phyloP scores from a whole-genome alignment of 805 yeast species.

The Hanseniaspora clermontiae region DNA sequence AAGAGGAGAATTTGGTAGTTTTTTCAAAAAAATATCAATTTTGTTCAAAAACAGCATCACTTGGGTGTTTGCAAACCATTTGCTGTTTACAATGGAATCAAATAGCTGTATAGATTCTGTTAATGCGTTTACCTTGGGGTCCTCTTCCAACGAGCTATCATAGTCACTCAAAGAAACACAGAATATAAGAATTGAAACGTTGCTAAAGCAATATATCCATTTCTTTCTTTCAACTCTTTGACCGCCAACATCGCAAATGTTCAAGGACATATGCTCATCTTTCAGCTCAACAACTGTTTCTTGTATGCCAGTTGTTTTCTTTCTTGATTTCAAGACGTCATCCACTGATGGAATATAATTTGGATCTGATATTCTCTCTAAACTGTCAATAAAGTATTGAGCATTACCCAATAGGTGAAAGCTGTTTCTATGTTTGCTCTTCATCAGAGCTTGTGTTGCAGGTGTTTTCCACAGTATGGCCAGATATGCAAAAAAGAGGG shows the following conservation, averaged over 20 bases:
- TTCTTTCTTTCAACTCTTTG: conserved; percentile 91
- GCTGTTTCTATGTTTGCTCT: conserved; percentile 43
- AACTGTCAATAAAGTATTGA: conserved; percentile 55
- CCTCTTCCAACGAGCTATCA: conserved; percentile 75
- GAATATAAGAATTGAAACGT: conserved; percentile 76
- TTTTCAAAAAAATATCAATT: conserved; percentile 80
- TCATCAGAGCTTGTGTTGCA: conserved; percentile 44
- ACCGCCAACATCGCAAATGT: conserved; percentile 81
- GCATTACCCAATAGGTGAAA: conserved; percentile 84
- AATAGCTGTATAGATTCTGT: conserved; percentile 74
- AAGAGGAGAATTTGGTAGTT: conserved; percentile 66
- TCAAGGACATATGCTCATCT: conserved; percentile 45
- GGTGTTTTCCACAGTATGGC: conserved; percentile 43
- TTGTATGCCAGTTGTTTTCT: conserved; percentile 84
- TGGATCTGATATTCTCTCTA: conserved; percentile 39
- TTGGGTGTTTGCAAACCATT: conserved; percentile 84
- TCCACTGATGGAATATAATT: conserved; percentile 60
- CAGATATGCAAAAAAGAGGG: conserved; percentile 37
- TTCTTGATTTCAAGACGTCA: conserved; percentile 76
- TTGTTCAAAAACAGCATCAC: conserved; percentile 78
- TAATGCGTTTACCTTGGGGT: conserved; percentile 58
- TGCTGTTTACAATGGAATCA: conserved; percentile 80
- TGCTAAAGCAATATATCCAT: conserved; percentile 95
- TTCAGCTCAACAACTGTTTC: conserved; percentile 63
- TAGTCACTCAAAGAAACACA: conserved; percentile 87